A percentile compares a stretch with the other conserved stretches of the same genome.
Conservation (phyloP, 305 asterid genomes). For the Fraxinus nigra region DNA sequence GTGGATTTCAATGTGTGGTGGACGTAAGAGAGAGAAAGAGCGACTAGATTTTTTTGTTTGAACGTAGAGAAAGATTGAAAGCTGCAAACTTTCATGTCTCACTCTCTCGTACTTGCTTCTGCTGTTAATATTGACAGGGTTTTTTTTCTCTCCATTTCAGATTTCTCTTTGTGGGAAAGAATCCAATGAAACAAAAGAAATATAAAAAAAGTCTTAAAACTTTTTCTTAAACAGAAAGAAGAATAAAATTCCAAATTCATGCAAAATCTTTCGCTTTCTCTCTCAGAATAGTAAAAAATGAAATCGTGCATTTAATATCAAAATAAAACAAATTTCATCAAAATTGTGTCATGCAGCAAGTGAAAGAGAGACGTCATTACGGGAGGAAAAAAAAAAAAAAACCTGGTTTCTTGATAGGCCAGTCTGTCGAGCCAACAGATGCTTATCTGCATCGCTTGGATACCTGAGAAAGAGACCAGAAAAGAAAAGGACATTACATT, state of each 20-base stretch:
- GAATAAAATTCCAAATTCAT: constrained; percentile 21
- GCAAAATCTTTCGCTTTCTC: constrained; percentile 17
- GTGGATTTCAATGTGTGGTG: constrained; percentile 17
- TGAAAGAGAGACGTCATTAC: not conserved
- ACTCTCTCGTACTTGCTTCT: constrained; percentile 44
- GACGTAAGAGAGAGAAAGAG: constrained; percentile 24
- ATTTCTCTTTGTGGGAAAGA: constrained; percentile 51
- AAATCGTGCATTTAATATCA: not conserved
- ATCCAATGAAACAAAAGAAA: constrained; percentile 37
- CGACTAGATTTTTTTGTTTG: not conserved
- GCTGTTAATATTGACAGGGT: constrained; percentile 37
- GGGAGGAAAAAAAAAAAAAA: not conserved
- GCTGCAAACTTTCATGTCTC: constrained; percentile 65
- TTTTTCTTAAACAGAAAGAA: constrained; percentile 15
- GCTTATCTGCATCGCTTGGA: constrained; percentile 99
- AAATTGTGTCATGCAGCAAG: not conserved
- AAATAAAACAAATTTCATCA: not conserved
- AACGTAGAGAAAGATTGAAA: constrained; percentile 25
- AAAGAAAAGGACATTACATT: constrained; percentile 54
- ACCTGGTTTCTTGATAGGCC: constrained; percentile 98
- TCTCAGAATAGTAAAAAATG: not conserved
- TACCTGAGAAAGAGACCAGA: constrained; percentile 84
- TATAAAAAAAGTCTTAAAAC: constrained; percentile 12
- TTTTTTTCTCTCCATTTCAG: constrained; percentile 46
- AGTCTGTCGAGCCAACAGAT: constrained; percentile 96